Conservation (phyloP, 768 basidiomycete species). For the Tylopilus cervinicoccineus region DNA sequence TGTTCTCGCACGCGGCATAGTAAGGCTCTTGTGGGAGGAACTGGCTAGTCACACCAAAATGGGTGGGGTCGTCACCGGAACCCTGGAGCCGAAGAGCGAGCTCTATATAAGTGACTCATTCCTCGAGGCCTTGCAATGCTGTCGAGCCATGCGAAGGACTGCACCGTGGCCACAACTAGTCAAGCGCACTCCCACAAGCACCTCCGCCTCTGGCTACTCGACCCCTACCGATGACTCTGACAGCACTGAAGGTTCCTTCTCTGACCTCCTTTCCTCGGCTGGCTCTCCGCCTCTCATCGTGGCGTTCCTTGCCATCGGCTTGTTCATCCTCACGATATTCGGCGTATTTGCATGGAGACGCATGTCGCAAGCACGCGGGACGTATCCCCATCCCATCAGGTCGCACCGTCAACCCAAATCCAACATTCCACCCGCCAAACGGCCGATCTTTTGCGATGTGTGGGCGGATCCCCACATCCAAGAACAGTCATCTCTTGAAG, state of each 20-base stretch:
- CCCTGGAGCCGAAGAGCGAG: background rate
- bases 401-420: background rate
- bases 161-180: constrained; percentile 16
- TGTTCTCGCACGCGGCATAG: constrained; percentile 18
- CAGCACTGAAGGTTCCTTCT: background rate
- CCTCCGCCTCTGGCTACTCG: background rate
- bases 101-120: constrained; percentile 10
- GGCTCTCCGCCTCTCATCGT: constrained; percentile 55
- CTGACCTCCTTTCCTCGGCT: constrained; percentile 25
- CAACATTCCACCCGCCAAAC: constrained; percentile 19
- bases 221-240: background rate
- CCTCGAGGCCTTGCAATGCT: constrained; percentile 10
- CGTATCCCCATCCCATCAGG: constrained; percentile 3
- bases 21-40: background rate
- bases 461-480: constrained; percentile 20
- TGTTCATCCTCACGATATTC: constrained; percentile 49
- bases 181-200: constrained; percentile 8
- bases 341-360: constrained; percentile 46
- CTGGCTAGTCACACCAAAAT: background rate
- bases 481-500: background rate
- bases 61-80: constrained; percentile 2
- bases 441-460: constrained; percentile 45
- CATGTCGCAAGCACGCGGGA: constrained; percentile 18
- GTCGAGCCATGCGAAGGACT: constrained; percentile 10
- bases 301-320: constrained; percentile 54